These are phyloP conservation scores for Dictyostelium capitatum DNA, from an alignment of 78 protist genomes.

Conservation along the genomic window DNA sequence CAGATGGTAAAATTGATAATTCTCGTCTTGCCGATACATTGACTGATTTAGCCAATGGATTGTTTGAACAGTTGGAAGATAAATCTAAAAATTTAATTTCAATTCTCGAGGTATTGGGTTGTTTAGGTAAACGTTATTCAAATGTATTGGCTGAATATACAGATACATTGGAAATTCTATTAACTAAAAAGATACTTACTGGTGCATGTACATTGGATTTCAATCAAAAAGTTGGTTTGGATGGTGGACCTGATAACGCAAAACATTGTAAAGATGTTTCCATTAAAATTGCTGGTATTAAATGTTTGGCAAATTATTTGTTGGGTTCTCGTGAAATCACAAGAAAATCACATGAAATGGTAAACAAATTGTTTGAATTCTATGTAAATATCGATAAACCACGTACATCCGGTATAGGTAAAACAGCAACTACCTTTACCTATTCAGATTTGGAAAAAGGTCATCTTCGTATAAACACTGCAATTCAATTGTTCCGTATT, in stretches of 20 bases:
- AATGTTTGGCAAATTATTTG: conserved; percentile 39
- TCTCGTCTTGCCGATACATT: not conserved
- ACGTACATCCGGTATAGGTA: not conserved
- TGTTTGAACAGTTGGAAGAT: conserved; percentile 12
- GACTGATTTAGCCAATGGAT: conserved; percentile 13
- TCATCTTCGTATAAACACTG: conserved; percentile 21
- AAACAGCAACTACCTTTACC: not conserved
- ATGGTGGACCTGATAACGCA: not conserved
- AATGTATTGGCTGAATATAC: not conserved
- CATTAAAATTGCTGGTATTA: conserved; percentile 24
- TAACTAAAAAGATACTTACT: conserved; percentile 23
- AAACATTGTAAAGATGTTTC: conserved; percentile 35
- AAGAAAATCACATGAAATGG: conserved; percentile 30
- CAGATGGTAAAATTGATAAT: conserved; percentile 2
- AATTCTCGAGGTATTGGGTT: conserved; percentile 28
- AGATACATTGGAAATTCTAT: conserved; percentile 17
- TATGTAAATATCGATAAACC: not conserved
- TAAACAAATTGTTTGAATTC: conserved; percentile 25
- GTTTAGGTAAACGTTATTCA: conserved; percentile 28
- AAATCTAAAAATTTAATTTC: conserved; percentile 41
- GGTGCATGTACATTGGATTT: conserved; percentile 30
- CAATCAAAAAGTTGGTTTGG: conserved; percentile 8
- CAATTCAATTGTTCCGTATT: conserved; percentile 2
- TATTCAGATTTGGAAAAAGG: conserved; percentile 27
- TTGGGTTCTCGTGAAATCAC: conserved; percentile 29